Conservation (phyloP, 2,329 filamentous ascomycete genomes). For the Colletotrichum sp. region DNA sequence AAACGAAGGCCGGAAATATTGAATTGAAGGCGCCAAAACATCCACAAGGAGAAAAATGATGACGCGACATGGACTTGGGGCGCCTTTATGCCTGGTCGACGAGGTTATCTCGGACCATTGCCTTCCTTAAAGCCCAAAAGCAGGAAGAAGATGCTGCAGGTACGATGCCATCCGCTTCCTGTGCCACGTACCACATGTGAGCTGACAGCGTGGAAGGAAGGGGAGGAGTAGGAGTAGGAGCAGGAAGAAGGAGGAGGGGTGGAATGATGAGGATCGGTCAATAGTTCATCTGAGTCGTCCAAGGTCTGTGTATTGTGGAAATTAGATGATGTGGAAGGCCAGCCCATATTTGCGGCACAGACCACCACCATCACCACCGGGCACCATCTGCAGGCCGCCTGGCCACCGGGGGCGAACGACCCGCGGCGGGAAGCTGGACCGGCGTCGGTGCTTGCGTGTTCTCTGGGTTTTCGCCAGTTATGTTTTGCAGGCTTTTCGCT, state of each 20-base stretch:
- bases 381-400: background rate
- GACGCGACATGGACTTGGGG: background rate
- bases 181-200: background rate
- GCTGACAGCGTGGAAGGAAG: background rate
- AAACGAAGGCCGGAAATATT: background rate
- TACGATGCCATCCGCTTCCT: background rate
- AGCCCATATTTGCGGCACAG: conserved; percentile 3
- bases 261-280: background rate
- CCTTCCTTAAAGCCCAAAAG: background rate
- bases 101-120: background rate
- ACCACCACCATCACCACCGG: background rate
- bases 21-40: background rate
- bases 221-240: background rate
- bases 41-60: background rate
- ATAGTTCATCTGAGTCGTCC: background rate
- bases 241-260: background rate
- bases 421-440: background rate
- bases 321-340: background rate
- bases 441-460: background rate
- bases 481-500: background rate
- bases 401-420: background rate
- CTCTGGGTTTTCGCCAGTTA: background rate
- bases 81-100: background rate
- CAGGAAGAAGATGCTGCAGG: background rate
- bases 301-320: conserved; percentile 14